Evolutionary conservation across 176 grass and related monocot genomes (phyloP).

Genomic region (Phyllostachys edulis): DNA sequence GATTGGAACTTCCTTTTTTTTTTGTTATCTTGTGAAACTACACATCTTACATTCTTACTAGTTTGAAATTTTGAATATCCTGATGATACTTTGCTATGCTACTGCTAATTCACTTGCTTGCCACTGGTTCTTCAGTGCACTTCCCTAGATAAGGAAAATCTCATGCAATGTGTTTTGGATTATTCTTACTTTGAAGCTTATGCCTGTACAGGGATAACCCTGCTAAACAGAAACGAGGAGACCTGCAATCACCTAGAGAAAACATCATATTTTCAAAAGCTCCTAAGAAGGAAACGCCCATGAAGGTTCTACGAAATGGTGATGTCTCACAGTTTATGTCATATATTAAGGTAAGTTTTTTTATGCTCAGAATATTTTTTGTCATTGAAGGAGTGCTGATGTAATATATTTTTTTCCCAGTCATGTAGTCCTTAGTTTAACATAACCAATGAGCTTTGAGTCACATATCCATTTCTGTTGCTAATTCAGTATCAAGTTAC

Average conservation of each 20-base stretch:
- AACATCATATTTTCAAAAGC: not conserved
- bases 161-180: not conserved
- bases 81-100: not conserved
- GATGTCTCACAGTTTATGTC: constrained; percentile 50
- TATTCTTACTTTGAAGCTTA: not conserved
- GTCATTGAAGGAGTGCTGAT: not conserved
- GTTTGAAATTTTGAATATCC: not conserved
- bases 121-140: not conserved
- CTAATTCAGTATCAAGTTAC: not conserved
- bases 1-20: not conserved
- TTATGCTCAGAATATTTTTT: not conserved
- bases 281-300: constrained; percentile 4
- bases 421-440: not conserved
- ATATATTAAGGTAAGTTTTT: constrained; percentile 48
- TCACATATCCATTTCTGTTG: not conserved
- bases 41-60: not conserved
- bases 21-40: not conserved
- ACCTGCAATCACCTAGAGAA: constrained; percentile 7
- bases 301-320: constrained; percentile 19
- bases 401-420: not conserved
- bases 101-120: not conserved
- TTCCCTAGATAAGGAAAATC: not conserved
- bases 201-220: constrained; percentile 28
- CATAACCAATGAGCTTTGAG: not conserved
- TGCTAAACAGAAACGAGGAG: constrained; percentile 21